phyloP scores from a whole-genome alignment of 2,329 filamentous ascomycete species.

The Calonectria pseudoturangicola region DNA sequence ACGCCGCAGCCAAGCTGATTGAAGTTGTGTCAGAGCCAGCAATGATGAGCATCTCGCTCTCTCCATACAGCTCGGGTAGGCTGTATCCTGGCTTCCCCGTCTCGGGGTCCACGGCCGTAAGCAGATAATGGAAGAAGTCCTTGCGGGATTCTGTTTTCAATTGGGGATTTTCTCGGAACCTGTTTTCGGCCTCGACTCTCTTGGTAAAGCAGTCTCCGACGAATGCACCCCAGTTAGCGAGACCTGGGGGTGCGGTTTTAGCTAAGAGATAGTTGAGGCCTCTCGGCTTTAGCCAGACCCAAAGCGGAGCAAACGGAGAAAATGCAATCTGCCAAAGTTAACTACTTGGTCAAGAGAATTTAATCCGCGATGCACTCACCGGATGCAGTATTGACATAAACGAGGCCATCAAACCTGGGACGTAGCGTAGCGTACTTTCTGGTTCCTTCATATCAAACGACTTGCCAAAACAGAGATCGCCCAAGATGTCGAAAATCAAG shows the following conservation, averaged over 20 bases:
- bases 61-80: slow-evolving; percentile 49
- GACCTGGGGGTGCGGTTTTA: slow-evolving; percentile 41
- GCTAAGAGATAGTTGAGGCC: slow-evolving; percentile 49
- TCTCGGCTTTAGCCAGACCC: slow-evolving; percentile 53
- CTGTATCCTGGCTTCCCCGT: slow-evolving; percentile 51
- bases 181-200: slow-evolving; percentile 42
- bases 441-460: slow-evolving; percentile 48
- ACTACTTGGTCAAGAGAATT: neutral
- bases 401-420: slow-evolving; percentile 43
- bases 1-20: slow-evolving; percentile 40
- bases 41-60: slow-evolving; percentile 51
- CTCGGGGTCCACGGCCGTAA: slow-evolving; percentile 47
- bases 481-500: slow-evolving; percentile 49
- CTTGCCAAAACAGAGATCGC: slow-evolving; percentile 49
- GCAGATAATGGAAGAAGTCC: slow-evolving; percentile 53
- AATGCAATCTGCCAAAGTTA: slow-evolving; percentile 42
- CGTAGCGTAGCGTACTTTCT: slow-evolving; percentile 39
- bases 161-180: neutral
- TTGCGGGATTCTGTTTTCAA: slow-evolving; percentile 40
- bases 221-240: slow-evolving; percentile 46
- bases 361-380: slow-evolving; percentile 8
- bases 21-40: slow-evolving; percentile 50
- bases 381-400: slow-evolving; percentile 43
- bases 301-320: slow-evolving; percentile 47
- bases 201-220: slow-evolving; percentile 48